Base-by-base conservation (phyloP, 805 yeast species). In the Lachancea quebecensis region DNA sequence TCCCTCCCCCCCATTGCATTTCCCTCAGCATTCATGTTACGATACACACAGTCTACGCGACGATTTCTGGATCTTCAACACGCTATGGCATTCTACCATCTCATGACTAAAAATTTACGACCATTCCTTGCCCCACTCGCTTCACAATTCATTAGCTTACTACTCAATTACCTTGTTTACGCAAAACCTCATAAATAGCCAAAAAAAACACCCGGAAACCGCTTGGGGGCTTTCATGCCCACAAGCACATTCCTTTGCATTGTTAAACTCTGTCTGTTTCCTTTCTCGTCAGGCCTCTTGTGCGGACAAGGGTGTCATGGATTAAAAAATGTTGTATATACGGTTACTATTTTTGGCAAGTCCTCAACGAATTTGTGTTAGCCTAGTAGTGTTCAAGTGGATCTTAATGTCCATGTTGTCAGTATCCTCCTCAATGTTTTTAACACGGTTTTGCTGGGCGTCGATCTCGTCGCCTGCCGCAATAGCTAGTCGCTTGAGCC, bases 391-490 rank as follows among this genome's bases (percentile, higher is more conserved):
- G 60, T 85, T 86, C 67, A 83, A 70, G 59, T 85, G 90, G 42
- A 91, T 82, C 60, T 82, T 82, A 47, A 87, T 82, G 64, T 91
- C 97, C 60, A 89, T 73, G 44, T 77, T 76, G 59, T 87, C 95
- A 2, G 96, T 85, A 59, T 84, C 82, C 53, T 87, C 89, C 55
- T 86, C 91, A 52, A 93, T 82, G 50, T 79, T 74, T 47, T 76
- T 77, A 54, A 91, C 71, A 54, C 95, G 79, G 25, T 64, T 64
- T 60, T 86, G 89, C 67, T 91, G 99, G 31, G 78, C 72, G 44
- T 80, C 81, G 38, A 93, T 77, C 67, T 91, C 98, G 29, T 76
- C 76, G 43, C 87, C 79, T 59, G 87, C 79, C 3, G 85, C 71
- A 46, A 73, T 60, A 2, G 97, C 96, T 44, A 86, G 71, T 50